phyloP scores from a whole-genome alignment of 2,329 filamentous ascomycete genomes.

The Myriosclerotinia duriaeana region DNA sequence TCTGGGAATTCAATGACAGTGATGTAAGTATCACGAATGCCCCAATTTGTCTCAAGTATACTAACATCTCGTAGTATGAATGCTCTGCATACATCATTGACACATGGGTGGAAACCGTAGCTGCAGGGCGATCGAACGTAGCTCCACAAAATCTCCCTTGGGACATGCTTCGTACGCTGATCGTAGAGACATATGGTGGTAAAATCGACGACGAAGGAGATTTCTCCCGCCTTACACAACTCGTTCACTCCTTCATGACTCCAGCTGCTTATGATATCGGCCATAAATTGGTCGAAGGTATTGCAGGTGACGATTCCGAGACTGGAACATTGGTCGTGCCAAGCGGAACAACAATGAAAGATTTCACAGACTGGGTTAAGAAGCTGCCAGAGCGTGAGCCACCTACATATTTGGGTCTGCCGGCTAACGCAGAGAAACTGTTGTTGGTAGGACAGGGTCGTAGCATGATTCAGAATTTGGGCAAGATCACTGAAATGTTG shows the following conservation, averaged over 20 bases:
- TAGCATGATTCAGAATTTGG: slow-evolving; percentile 80
- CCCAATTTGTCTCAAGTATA: slow-evolving; percentile 58
- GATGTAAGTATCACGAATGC: slow-evolving; percentile 67
- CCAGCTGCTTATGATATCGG: slow-evolving; percentile 89
- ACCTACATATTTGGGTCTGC: slow-evolving; percentile 89
- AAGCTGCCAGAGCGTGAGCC: slow-evolving; percentile 91
- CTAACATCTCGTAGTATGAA: slow-evolving; percentile 69
- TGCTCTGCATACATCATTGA: slow-evolving; percentile 96
- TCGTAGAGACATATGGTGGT: slow-evolving; percentile 94
- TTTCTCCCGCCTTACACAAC: slow-evolving; percentile 67
- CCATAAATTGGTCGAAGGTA: slow-evolving; percentile 77
- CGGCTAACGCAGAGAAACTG: slow-evolving; percentile 94
- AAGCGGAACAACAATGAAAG: slow-evolving; percentile 74
- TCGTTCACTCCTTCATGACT: slow-evolving; percentile 79
- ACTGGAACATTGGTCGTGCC: slow-evolving; percentile 70
- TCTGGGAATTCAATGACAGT: slow-evolving; percentile 99
- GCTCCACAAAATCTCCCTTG: slow-evolving; percentile 92
- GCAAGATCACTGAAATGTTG: slow-evolving; percentile 80
- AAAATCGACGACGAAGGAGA: slow-evolving; percentile 93
- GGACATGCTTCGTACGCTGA: slow-evolving; percentile 88
- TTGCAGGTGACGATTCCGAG: slow-evolving; percentile 46
- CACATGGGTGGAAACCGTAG: slow-evolving; percentile 82
- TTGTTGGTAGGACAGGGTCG: slow-evolving; percentile 83
- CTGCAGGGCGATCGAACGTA: slow-evolving; percentile 85
- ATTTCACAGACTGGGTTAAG: slow-evolving; percentile 91